phyloP scores from a whole-genome alignment of 768 basidiomycete species.

The Lyophyllum decastes region DNA sequence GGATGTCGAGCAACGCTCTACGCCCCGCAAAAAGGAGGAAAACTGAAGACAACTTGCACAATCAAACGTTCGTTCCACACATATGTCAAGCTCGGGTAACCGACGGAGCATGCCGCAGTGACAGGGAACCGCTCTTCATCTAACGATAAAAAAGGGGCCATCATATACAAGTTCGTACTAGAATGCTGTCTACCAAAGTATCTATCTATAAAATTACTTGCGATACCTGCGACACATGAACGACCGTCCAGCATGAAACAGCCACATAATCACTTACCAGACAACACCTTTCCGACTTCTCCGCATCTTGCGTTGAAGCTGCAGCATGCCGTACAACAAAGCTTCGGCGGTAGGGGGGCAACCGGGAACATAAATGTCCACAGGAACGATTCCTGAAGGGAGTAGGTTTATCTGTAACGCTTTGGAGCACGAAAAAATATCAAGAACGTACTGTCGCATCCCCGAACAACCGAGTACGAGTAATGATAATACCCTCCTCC shows the following conservation, averaged over 20 bases:
- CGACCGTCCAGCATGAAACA: background rate
- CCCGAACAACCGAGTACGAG: conserved; percentile 97
- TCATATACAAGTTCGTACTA: conserved; percentile 5
- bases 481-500: conserved; percentile 98
- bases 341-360: conserved; percentile 97
- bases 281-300: conserved; percentile 82
- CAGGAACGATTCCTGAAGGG: conserved; percentile 84
- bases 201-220: conserved; percentile 37
- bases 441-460: conserved; percentile 81
- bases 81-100: conserved; percentile 19
- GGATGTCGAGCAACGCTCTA: background rate
- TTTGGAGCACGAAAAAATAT: conserved; percentile 3
- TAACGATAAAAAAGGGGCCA: background rate
- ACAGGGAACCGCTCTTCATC: background rate
- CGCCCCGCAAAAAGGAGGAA: conserved; percentile 7
- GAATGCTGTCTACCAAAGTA: conserved; percentile 9
- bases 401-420: conserved; percentile 6
- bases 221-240: conserved; percentile 47
- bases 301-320: conserved; percentile 96
- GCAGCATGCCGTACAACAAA: conserved; percentile 93
- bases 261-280: conserved; percentile 55
- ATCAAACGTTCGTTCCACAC: conserved; percentile 3
- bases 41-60: background rate
- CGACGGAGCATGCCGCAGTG: conserved; percentile 12
- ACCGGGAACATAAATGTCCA: conserved; percentile 97